Evolutionary conservation across 1,139 yeast genomes (phyloP).

Genomic region (Kodamaea ohmeri): DNA sequence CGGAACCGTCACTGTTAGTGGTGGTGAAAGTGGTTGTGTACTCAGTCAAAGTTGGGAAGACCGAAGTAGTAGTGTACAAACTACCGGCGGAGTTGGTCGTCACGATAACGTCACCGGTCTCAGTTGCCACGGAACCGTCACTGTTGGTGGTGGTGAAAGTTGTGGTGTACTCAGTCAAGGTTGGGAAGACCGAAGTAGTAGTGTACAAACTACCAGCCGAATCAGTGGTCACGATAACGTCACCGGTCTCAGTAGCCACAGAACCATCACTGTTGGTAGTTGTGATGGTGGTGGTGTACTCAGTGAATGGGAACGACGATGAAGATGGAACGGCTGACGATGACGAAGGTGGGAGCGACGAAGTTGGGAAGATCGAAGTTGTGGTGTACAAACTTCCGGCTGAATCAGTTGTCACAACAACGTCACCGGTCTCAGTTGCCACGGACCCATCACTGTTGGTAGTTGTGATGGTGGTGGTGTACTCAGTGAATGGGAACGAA

Average conservation of each 20-base stretch:
- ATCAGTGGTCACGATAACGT: conserved; percentile 10
- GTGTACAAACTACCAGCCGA: conserved; percentile 13
- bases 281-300: conserved; percentile 11
- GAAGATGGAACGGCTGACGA: background rate
- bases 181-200: conserved; percentile 6
- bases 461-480: conserved; percentile 19
- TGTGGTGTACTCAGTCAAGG: conserved; percentile 8
- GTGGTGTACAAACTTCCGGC: conserved; percentile 15
- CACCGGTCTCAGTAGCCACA: conserved; percentile 5
- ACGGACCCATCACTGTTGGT: conserved; percentile 3
- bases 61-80: conserved; percentile 14
- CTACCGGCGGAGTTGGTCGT: conserved; percentile 15
- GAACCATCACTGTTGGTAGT: conserved; percentile 9
- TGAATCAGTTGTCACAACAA: conserved; percentile 15
- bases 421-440: conserved; percentile 13
- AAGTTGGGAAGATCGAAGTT: conserved; percentile 11
- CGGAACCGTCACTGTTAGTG: conserved; percentile 17
- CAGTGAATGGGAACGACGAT: conserved; percentile 8
- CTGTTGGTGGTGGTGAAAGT: conserved; percentile 7
- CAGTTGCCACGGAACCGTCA: conserved; percentile 10
- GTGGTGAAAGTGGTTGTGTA: conserved; percentile 19
- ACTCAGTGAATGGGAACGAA: conserved; percentile 15
- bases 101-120: conserved; percentile 16
- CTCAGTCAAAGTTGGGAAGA: conserved; percentile 15
- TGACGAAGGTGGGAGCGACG: background rate